A percentile compares a stretch with the other conserved stretches of the same genome.
phyloP scores from a whole-genome alignment of 768 basidiomycete species.

The Scleroderma bovista region DNA sequence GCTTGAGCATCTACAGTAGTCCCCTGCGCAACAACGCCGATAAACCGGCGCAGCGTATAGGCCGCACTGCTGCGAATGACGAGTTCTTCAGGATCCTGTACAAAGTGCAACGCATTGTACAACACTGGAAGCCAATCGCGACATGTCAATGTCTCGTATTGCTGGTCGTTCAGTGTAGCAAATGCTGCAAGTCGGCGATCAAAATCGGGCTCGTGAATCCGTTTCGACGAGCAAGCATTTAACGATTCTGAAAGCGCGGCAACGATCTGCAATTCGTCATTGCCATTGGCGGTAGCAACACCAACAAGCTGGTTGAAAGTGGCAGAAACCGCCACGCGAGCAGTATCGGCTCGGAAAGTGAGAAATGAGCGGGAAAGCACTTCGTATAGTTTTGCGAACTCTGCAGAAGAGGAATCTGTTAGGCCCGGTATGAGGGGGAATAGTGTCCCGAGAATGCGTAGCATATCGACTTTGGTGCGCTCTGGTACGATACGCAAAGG shows the following conservation, averaged over 20 bases:
- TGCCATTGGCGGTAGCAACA: slow-evolving; percentile 24
- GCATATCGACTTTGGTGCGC: slow-evolving; percentile 76
- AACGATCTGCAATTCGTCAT: slow-evolving; percentile 41
- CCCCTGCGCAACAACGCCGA: slow-evolving; percentile 49
- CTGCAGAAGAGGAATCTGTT: slow-evolving; percentile 35
- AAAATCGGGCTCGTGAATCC: slow-evolving; percentile 91
- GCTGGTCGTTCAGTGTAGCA: slow-evolving; percentile 61
- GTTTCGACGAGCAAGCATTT: slow-evolving; percentile 80
- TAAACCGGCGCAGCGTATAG: slow-evolving; percentile 68
- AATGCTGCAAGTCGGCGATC: slow-evolving; percentile 79
- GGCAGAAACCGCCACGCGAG: slow-evolving; percentile 62
- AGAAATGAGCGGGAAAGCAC: slow-evolving; percentile 77
- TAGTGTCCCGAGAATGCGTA: slow-evolving; percentile 63
- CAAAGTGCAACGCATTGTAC: slow-evolving; percentile 76
- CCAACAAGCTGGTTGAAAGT: slow-evolving; percentile 56
- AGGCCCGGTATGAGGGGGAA: slow-evolving; percentile 67
- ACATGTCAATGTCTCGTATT: slow-evolving; percentile 44
- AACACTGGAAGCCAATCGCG: slow-evolving; percentile 78
- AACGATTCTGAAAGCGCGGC: slow-evolving; percentile 57
- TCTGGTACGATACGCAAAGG: slow-evolving; percentile 75
- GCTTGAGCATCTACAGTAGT: slow-evolving; percentile 41
- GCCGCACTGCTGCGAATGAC: slow-evolving; percentile 81
- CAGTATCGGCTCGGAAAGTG: slow-evolving; percentile 61
- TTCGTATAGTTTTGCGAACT: slow-evolving; percentile 51
- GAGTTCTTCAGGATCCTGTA: slow-evolving; percentile 87